Evolutionary conservation across 768 basidiomycete genomes (phyloP).

Genomic region (Floccularia luteovirens): DNA sequence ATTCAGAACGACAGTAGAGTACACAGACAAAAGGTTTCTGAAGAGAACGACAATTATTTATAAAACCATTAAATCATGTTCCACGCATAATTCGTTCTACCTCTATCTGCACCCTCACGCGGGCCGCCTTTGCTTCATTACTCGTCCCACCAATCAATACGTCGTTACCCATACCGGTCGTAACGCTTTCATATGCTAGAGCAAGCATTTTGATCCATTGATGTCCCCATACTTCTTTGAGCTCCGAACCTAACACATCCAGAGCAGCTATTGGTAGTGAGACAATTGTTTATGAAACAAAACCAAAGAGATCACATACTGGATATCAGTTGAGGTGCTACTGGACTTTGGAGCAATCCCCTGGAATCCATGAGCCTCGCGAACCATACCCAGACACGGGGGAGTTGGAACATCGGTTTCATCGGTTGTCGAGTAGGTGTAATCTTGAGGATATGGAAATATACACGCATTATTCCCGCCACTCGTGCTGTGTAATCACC

Average conservation of each 20-base stretch:
- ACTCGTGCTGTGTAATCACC: constrained; percentile 63
- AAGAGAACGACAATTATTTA: too few species aligned
- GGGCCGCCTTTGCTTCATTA: constrained; percentile 57
- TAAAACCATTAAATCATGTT: too few species aligned
- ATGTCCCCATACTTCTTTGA: constrained; percentile 59
- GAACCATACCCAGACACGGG: constrained; percentile 69
- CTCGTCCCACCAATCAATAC: constrained; percentile 50
- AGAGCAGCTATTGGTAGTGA: constrained; percentile 43
- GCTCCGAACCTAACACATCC: constrained; percentile 61
- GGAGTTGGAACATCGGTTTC: constrained; percentile 47
- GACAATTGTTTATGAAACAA: constrained; percentile 5
- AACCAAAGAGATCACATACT: constrained; percentile 32
- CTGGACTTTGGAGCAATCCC: constrained; percentile 42
- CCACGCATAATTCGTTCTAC: constrained; percentile 53
- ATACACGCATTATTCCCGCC: constrained; percentile 78
- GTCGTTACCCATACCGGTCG: constrained; percentile 38
- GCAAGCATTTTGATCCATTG: constrained; percentile 74
- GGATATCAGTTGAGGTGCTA: constrained; percentile 63
- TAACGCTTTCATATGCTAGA: constrained; percentile 58
- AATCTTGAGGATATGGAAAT: constrained; percentile 63
- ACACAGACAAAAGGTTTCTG: too few species aligned
- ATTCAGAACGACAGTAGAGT: too few species aligned
- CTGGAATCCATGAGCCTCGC: constrained; percentile 50
- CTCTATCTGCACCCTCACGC: constrained; percentile 55
- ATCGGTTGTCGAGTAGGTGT: constrained; percentile 31